Evolutionary conservation across 257 asterid genomes (phyloP), one percentile per base, ranked within the genome.

Genomic region (Salvia miltiorrhiza): DNA sequence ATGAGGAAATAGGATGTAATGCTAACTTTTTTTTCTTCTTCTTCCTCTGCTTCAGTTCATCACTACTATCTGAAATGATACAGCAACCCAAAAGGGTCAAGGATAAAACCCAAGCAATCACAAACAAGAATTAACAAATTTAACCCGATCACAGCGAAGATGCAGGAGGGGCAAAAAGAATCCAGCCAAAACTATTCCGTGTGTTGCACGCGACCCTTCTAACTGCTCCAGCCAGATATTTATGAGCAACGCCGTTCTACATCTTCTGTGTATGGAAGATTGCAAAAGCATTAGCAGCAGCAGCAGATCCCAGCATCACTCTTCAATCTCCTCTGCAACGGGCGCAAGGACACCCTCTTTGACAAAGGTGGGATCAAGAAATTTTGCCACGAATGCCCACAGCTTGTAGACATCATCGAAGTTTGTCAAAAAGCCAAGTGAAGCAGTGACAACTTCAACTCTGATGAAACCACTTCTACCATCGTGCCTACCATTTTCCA

Each of bases 371-470:
- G 97, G 97, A 55, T 91, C 89, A 35, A 94, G 95, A 85, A 94
- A 94, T 57, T 84, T 91, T 1, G 97, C 97, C 72, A 91, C 96
- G 39, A 94, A 94, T 10, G 90, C 95, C 99, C 99, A 94, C 84
- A 94, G 77, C 76, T 91, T 91, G 33, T 87, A 94, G 21, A 91
- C 99, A 70, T 94, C 99, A 21, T 86, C 97, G 47, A 94, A 94
- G 79, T 94, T 88, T 13, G 93, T 83, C 79, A 94, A 72, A 67
- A 94, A 94, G 45, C 97, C 88, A 49, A 94, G 96, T 10, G 97
- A 94, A 67, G 99, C 99, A 53, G 99, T 94, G 56, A 94, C 96
- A 52, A 94, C 99, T 75, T 94, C 99, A 5, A 91, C 97, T 69
- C 96, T 82, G 48, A 94, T 83, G 82, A 83, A 91, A 32, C 97